Evolutionary conservation across 148 eudicot species (phyloP).

Genomic region (Silene uniflora): DNA sequence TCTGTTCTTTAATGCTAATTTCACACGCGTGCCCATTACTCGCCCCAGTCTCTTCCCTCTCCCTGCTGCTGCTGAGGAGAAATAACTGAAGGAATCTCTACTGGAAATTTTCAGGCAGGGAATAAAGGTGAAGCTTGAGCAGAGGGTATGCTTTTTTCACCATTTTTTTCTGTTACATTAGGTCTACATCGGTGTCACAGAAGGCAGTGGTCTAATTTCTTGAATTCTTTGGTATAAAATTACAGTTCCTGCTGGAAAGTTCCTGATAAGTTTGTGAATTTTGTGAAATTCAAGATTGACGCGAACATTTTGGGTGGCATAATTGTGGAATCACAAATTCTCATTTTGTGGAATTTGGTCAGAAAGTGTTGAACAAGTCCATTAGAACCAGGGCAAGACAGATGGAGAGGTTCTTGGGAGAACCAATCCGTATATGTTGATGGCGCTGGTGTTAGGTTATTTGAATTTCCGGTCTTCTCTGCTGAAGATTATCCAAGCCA

Average conservation of each 20-base stretch:
- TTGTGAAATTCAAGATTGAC: too few species aligned
- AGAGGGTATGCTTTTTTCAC: constrained; percentile 53
- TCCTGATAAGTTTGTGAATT: too few species aligned
- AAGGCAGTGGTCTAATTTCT: too few species aligned
- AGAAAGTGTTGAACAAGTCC: constrained; percentile 81
- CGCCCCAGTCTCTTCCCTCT: constrained; percentile 68
- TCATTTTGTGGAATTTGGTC: constrained; percentile 69
- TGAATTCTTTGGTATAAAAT: background rate
- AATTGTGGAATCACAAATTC: too few species aligned
- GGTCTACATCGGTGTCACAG: too few species aligned
- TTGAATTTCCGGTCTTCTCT: too few species aligned
- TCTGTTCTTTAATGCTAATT: background rate
- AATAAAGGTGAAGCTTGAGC: constrained; percentile 63
- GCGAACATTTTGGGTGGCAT: constrained; percentile 76
- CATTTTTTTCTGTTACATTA: too few species aligned
- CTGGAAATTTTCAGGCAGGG: constrained; percentile 85
- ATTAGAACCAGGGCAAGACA: constrained; percentile 83
- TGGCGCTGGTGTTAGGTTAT: too few species aligned
- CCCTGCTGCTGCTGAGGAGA: constrained; percentile 76
- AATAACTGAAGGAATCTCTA: constrained; percentile 80
- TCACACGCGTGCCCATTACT: background rate
- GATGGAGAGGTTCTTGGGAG: constrained; percentile 86
- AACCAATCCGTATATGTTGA: too few species aligned
- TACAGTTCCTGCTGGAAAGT: too few species aligned
- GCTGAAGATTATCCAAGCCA: too few species aligned